Base-by-base conservation (phyloP, 2,329 filamentous ascomycete species). In the Hortaea werneckii region DNA sequence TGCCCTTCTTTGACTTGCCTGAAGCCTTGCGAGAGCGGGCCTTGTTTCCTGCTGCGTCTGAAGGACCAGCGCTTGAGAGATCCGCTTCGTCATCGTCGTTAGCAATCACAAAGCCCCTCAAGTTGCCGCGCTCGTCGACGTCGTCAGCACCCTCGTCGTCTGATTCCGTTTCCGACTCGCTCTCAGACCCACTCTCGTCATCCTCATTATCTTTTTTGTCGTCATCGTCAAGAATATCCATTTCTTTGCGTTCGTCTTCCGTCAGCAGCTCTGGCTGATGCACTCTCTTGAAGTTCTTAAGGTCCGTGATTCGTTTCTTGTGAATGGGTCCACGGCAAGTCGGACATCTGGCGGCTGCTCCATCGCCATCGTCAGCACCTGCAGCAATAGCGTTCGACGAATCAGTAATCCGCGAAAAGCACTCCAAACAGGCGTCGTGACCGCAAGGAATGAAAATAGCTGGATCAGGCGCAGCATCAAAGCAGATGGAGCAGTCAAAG, bases 401-500 rank as follows among this genome's bases (percentile, higher is more conserved):
- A 51, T 87, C 85, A 0, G 74, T 73, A 40, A 94, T 74, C 44
- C 76, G 78, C 5, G 78, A 74, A 49, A 92, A 80, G 60, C 88
- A 95, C 51, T 88, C 83, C 1, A 75, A 69, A 64, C 88, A 95
- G 26, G 80, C 80, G 49, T 82, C 79, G 58, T 95, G 88, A 1
- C 88, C 88, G 58, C 88, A 95, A 1, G 87, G 87, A 42, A 87
- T 73, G 62, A 89, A 83, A 51, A 94, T 85, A 3, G 77, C 77
- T 0, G 86, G 85, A 50, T 89, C 88, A 10, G 76, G 72, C 5
- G 83, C 78, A 2, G 73, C 80, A 57, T 95, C 88, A 48, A 85
- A 82, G 62, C 88, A 95, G 13, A 92, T 80, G 0, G 85, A 85
- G 58, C 88, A 94, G 60, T 89, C 83, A 42, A 90, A 86, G 2